Conservation (phyloP, 352 stramenopile genomes). For the Globisporangium canariense region DNA sequence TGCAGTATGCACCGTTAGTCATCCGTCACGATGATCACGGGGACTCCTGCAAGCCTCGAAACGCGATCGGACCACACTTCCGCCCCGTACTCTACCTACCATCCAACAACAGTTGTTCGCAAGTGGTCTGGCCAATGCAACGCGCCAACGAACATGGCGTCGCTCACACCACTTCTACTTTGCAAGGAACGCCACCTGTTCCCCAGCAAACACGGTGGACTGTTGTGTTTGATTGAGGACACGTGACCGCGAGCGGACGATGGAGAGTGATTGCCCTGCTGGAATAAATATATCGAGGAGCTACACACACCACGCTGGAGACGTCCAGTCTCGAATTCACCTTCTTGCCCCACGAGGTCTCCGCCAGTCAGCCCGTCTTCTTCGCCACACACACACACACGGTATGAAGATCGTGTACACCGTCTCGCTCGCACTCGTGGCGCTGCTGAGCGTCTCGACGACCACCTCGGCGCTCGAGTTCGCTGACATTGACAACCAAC, state of each 20-base stretch:
- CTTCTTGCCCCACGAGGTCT: neutral
- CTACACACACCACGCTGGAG: neutral
- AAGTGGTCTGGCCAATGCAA: neutral
- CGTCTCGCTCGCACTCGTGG: neutral
- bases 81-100: neutral
- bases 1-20: no score
- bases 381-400: neutral
- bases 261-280: neutral
- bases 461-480: neutral
- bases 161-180: neutral
- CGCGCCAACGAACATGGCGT: neutral
- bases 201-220: neutral
- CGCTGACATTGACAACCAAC: neutral
- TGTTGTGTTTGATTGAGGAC: no score
- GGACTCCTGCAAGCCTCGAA: neutral
- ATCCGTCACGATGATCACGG: neutral
- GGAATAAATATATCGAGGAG: neutral
- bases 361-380: neutral
- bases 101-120: neutral
- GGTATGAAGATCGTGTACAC: slow-evolving; percentile 8
- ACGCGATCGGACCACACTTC: neutral
- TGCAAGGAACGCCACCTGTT: neutral
- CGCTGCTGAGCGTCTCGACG: slow-evolving; percentile 1
- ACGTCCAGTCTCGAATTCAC: neutral
- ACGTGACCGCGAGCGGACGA: neutral